Percentiles rank a stretch among this genome's conserved stretches.
phyloP scores from a whole-genome alignment of 345 rosid genomes.

The Carallia brachiata region DNA sequence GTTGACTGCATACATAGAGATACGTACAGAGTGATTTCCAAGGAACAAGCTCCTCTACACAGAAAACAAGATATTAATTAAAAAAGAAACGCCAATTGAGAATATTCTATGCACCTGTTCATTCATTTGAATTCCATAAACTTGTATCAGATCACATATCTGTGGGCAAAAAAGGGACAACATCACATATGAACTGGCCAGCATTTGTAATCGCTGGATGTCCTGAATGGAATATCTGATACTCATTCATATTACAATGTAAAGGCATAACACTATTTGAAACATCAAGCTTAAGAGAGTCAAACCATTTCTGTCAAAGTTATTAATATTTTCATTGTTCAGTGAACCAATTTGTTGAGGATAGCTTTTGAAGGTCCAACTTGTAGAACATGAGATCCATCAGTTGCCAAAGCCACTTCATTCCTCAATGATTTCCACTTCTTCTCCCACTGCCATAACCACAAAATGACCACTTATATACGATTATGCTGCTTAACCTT shows the following conservation, averaged over 20 bases:
- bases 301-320: slow-evolving; percentile 42
- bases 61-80: slow-evolving; percentile 12
- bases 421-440: slow-evolving; percentile 52
- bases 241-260: slow-evolving; percentile 72
- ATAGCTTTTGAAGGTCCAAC: slow-evolving; percentile 63
- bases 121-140: slow-evolving; percentile 29
- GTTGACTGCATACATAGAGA: slow-evolving; percentile 26
- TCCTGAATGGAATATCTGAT: slow-evolving; percentile 67
- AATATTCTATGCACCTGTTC: slow-evolving; percentile 30
- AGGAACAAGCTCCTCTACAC: slow-evolving; percentile 4
- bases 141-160: slow-evolving; percentile 12
- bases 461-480: neutral
- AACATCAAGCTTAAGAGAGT: slow-evolving; percentile 35
- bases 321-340: slow-evolving; percentile 43
- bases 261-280: slow-evolving; percentile 85
- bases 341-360: slow-evolving; percentile 43
- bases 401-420: slow-evolving; percentile 35
- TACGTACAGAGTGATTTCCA: neutral
- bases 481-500: neutral
- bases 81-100: slow-evolving; percentile 5
- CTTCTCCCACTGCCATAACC: slow-evolving; percentile 59
- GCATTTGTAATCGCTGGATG: slow-evolving; percentile 33
- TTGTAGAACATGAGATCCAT: slow-evolving; percentile 38
- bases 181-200: slow-evolving; percentile 31
- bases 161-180: slow-evolving; percentile 25